Conservation (phyloP, 73 alveolate genomes). For the Durusdinium trenchii region DNA sequence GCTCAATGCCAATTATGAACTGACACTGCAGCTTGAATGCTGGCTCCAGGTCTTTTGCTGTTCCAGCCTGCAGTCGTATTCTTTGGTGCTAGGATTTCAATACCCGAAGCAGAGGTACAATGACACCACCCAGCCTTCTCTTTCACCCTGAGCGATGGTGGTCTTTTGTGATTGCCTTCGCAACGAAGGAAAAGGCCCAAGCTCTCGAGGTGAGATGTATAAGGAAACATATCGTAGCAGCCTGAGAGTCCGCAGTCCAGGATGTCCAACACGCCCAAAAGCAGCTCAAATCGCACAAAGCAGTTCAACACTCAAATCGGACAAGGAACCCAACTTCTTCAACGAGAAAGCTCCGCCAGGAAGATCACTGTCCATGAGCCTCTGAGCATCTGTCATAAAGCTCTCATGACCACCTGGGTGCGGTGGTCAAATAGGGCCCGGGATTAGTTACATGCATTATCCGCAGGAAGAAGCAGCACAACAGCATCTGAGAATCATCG, state of each 20-base stretch:
- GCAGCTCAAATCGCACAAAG: no score
- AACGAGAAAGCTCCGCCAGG: background rate
- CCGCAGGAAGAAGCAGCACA: no score
- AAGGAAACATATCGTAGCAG: constrained; percentile 90
- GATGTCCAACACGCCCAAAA: background rate
- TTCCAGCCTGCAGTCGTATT: background rate
- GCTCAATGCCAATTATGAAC: constrained; percentile 75
- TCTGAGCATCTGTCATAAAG: constrained; percentile 77
- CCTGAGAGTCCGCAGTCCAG: background rate
- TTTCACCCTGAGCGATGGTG: background rate
- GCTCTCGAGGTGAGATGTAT: constrained; percentile 59
- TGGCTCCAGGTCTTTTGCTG: background rate
- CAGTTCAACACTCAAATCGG: background rate
- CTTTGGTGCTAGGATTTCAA: no score
- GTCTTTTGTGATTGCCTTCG: no score
- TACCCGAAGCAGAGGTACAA: no score
- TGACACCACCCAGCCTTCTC: background rate
- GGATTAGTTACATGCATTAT: no score
- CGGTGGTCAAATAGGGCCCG: no score
- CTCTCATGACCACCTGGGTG: constrained; percentile 63
- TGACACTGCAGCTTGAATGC: constrained; percentile 87
- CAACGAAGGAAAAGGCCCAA: constrained; percentile 57
- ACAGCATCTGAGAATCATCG: no score
- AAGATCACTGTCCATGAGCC: constrained; percentile 27
- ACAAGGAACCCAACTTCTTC: background rate